Conservation (phyloP, 2,329 filamentous ascomycete genomes). For the Chaetomium strumarium region DNA sequence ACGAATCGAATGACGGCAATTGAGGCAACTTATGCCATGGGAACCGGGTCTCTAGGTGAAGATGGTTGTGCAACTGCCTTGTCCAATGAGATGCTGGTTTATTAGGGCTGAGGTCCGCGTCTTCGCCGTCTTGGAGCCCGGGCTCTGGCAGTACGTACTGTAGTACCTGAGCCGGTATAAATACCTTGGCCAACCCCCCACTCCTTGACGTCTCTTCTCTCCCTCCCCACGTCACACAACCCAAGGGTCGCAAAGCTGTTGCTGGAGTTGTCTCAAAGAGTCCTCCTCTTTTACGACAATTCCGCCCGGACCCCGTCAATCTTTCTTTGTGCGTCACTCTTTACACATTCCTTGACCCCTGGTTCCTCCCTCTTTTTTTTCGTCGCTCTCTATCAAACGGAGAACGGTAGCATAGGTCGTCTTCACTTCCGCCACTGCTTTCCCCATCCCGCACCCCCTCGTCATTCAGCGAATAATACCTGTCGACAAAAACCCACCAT, state of each 20-base stretch:
- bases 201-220: constrained; percentile 39
- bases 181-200: constrained; percentile 32
- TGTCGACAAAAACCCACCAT: constrained; percentile 36
- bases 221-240: constrained; percentile 49
- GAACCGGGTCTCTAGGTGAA: not conserved
- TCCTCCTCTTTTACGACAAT: constrained; percentile 40
- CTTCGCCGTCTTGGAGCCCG: too few relatives aligned
- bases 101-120: too few relatives aligned
- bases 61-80: not conserved
- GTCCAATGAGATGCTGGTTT: not conserved
- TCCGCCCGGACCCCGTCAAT: constrained; percentile 52
- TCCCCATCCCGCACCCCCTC: constrained; percentile 27
- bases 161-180: constrained; percentile 28
- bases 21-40: not conserved
- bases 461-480: constrained; percentile 22
- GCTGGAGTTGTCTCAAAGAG: constrained; percentile 43
- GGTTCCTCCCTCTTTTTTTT: constrained; percentile 45
- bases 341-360: constrained; percentile 31
- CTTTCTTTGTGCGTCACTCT: constrained; percentile 34
- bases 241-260: constrained; percentile 54
- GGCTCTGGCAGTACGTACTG: too few relatives aligned
- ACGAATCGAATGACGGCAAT: constrained; percentile 4
- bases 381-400: constrained; percentile 44
- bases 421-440: constrained; percentile 29
- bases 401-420: constrained; percentile 23